Evolutionary conservation across 768 basidiomycete genomes (phyloP).

Genomic region (Mrakia gelida): DNA sequence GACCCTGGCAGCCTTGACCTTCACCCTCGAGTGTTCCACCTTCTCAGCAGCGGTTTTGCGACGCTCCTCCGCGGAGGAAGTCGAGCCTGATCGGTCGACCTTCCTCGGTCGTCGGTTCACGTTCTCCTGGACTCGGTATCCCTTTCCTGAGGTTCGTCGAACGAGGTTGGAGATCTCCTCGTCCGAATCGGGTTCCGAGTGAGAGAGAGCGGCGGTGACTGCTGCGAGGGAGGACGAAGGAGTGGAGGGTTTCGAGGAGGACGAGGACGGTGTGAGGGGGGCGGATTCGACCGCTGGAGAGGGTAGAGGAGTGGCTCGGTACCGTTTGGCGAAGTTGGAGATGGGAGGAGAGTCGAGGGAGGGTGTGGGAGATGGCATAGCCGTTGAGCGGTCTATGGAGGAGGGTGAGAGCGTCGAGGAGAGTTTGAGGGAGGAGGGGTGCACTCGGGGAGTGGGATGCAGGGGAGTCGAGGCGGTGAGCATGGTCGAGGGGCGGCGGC

Average conservation of each 20-base stretch:
- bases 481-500: too few relatives aligned
- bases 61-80: background rate
- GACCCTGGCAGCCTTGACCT: background rate
- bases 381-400: background rate
- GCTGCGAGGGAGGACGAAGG: background rate
- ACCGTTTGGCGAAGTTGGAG: background rate
- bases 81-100: background rate
- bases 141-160: background rate
- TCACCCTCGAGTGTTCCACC: slow-evolving; percentile 7
- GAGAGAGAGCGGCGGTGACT: too few relatives aligned
- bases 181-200: background rate
- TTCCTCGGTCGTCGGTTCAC: background rate
- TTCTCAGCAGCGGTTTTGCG: background rate
- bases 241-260: background rate
- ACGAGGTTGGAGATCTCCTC: background rate
- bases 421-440: background rate
- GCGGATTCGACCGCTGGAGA: background rate
- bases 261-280: background rate
- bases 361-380: background rate
- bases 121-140: background rate
- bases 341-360: background rate
- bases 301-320: slow-evolving; percentile 7
- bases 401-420: background rate
- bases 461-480: too few relatives aligned
- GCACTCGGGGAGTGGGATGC: too few relatives aligned